Percentiles rank a stretch among this genome's conserved stretches.
phyloP scores from a whole-genome alignment of 768 basidiomycete species.

The Rubroboletus satanas region DNA sequence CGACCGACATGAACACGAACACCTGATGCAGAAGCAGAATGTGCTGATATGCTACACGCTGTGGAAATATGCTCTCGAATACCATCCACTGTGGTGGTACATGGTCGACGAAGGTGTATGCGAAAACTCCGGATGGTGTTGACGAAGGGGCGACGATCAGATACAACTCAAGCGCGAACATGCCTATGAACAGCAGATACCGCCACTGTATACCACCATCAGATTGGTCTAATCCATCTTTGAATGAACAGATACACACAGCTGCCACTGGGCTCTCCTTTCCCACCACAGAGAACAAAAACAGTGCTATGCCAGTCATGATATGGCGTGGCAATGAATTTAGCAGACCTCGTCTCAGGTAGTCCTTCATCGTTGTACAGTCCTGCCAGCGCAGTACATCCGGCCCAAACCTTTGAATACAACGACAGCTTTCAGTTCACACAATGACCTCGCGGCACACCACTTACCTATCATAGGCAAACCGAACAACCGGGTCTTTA shows the following conservation, averaged over 20 bases:
- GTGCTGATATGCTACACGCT: conserved; percentile 71
- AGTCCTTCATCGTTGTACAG: conserved; percentile 68
- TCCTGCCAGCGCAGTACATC: conserved; percentile 64
- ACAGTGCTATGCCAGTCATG: conserved; percentile 50
- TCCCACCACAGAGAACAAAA: conserved; percentile 62
- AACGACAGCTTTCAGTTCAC: background rate
- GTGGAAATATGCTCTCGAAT: conserved; percentile 49
- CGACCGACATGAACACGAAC: conserved; percentile 71
- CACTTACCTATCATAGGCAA: conserved; percentile 80
- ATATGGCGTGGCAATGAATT: conserved; percentile 65
- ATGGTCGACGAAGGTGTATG: conserved; percentile 24
- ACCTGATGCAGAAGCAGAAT: conserved; percentile 72
- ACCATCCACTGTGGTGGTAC: conserved; percentile 22
- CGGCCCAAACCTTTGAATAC: conserved; percentile 63
- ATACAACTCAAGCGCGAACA: conserved; percentile 59
- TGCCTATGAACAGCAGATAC: conserved; percentile 62
- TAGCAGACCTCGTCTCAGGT: conserved; percentile 60
- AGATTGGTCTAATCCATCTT: conserved; percentile 11
- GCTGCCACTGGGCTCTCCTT: conserved; percentile 58
- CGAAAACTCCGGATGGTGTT: conserved; percentile 1
- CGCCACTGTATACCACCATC: conserved; percentile 58
- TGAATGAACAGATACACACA: conserved; percentile 42
- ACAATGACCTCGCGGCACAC: background rate
- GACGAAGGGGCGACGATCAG: conserved; percentile 55
- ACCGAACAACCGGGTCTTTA: conserved; percentile 70